A percentile compares a stretch with the other conserved stretches of the same genome.
These are phyloP conservation scores for Aspergillus amoenus DNA, from an alignment of 2,329 filamentous ascomycete genomes.

Conservation along the genomic window DNA sequence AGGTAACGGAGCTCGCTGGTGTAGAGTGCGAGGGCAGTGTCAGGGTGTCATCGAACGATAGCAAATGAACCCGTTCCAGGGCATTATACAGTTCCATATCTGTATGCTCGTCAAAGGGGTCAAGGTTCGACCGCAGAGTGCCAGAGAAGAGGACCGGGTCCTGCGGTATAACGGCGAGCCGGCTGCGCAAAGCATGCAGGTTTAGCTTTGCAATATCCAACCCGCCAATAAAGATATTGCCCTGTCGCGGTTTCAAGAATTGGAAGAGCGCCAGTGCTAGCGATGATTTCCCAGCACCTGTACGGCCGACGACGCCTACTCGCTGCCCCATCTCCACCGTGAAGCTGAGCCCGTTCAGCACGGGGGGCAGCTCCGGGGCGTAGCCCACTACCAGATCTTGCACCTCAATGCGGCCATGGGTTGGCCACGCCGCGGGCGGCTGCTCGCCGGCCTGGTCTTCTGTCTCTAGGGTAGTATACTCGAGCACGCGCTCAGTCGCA, in stretches of 20 bases:
- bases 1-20: too few relatives aligned
- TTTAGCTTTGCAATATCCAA: conserved; percentile 50
- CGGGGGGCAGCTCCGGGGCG: conserved; percentile 62
- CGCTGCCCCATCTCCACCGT: conserved; percentile 26
- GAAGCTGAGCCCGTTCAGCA: conserved; percentile 28
- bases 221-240: conserved; percentile 30
- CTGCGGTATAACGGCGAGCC: conserved; percentile 78
- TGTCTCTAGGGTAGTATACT: conserved; percentile 39
- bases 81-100: conserved; percentile 70
- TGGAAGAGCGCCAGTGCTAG: conserved; percentile 32
- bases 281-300: conserved; percentile 36
- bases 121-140: conserved; percentile 66
- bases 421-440: conserved; percentile 29
- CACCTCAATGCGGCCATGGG: conserved; percentile 69
- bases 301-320: conserved; percentile 35
- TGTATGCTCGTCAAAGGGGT: conserved; percentile 70
- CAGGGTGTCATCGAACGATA: too few relatives aligned
- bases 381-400: conserved; percentile 70
- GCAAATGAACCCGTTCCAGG: conserved; percentile 57
- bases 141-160: conserved; percentile 81
- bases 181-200: conserved; percentile 63
- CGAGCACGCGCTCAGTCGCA: conserved; percentile 51
- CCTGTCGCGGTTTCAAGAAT: conserved; percentile 26
- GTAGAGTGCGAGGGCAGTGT: conserved; percentile 47
- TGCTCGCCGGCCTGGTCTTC: conserved; percentile 19